A percentile compares a stretch with the other conserved stretches of the same genome.
These are phyloP conservation scores for Neonectria magnoliae DNA, from an alignment of 2,329 filamentous ascomycete genomes.

Conservation along the genomic window DNA sequence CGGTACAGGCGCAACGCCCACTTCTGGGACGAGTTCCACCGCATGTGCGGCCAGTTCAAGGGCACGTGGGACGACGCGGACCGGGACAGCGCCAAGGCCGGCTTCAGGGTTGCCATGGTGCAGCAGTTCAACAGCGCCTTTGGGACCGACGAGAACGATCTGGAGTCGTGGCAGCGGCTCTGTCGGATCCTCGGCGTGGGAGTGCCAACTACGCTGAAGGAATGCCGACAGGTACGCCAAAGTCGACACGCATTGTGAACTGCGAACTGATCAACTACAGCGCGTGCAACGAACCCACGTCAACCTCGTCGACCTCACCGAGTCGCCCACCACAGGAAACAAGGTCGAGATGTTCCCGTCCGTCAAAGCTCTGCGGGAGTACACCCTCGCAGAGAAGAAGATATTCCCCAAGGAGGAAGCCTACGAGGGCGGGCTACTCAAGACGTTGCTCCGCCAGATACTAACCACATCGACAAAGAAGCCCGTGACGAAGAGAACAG, in stretches of 20 bases:
- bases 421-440: slow-evolving; percentile 17
- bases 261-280: slow-evolving; percentile 1
- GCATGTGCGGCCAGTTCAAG: slow-evolving; percentile 5
- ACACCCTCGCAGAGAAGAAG: slow-evolving; percentile 3
- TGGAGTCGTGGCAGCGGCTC: slow-evolving; percentile 23
- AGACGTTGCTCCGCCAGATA: slow-evolving; percentile 28
- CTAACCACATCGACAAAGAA: neutral
- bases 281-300: slow-evolving; percentile 17
- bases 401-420: slow-evolving; percentile 18
- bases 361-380: slow-evolving; percentile 6
- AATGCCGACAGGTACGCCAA: slow-evolving; percentile 18
- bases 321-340: slow-evolving; percentile 1
- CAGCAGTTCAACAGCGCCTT: slow-evolving; percentile 23
- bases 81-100: neutral
- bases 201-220: slow-evolving; percentile 12
- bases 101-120: slow-evolving; percentile 18
- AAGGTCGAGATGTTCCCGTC: slow-evolving; percentile 19
- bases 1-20: slow-evolving; percentile 1
- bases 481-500: neutral
- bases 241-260: neutral
- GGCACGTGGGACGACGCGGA: neutral
- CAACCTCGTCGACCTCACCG: slow-evolving; percentile 27
- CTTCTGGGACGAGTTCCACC: slow-evolving; percentile 26
- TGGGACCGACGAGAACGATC: slow-evolving; percentile 12
- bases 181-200: slow-evolving; percentile 19